phyloP scores from a whole-genome alignment of 2,329 filamentous ascomycete genomes.

The Botrytis pseudocinerea region DNA sequence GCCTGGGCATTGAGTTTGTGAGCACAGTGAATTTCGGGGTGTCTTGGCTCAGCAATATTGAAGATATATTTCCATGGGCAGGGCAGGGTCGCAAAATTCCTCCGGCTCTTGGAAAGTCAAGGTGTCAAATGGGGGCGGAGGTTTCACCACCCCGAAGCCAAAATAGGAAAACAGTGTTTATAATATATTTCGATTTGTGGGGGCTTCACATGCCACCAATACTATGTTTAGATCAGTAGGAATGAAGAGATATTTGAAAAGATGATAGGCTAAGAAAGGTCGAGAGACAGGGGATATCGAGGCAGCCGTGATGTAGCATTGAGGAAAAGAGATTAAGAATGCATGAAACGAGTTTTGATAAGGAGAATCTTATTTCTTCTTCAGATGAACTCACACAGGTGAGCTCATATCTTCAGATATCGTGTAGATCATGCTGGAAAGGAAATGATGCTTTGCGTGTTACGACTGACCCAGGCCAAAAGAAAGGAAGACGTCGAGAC shows the following conservation, averaged over 20 bases:
- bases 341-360: conserved; percentile 17
- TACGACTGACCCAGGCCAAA: background rate
- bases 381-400: conserved; percentile 8
- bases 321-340: conserved; percentile 20
- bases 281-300: background rate
- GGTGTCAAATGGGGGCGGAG: conserved; percentile 1
- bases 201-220: background rate
- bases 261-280: background rate
- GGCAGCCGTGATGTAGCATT: conserved; percentile 1
- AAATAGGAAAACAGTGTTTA: background rate
- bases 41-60: background rate
- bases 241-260: background rate
- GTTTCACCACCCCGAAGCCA: conserved; percentile 17
- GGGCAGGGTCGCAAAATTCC: background rate
- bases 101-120: conserved; percentile 8
- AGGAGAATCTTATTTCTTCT: conserved; percentile 17
- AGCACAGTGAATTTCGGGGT: background rate
- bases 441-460: conserved; percentile 13
- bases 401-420: conserved; percentile 21
- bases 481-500: background rate
- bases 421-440: conserved; percentile 20
- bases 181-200: conserved; percentile 7
- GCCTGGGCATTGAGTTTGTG: background rate
- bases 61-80: background rate
- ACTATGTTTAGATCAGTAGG: conserved; percentile 17